A percentile compares a stretch with the other conserved stretches of the same genome.
Conservation (phyloP, 2,329 filamentous ascomycete genomes). For the Fusarium denticulatum region DNA sequence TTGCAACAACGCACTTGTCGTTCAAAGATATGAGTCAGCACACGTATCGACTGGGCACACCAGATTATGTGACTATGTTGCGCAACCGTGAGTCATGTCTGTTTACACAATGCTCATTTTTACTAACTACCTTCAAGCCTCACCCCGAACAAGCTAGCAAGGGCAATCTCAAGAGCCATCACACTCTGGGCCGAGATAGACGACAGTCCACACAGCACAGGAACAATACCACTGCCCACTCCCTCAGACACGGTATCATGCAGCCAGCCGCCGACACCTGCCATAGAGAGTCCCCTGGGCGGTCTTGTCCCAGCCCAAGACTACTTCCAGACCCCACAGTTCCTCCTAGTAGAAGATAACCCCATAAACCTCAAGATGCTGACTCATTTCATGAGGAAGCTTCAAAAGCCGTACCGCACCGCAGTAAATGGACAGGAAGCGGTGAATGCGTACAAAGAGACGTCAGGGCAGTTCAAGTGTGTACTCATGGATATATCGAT, state of each 20-base stretch:
- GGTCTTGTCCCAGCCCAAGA: not conserved
- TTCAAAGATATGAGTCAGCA: slow-evolving; percentile 32
- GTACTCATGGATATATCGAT: slow-evolving; percentile 13
- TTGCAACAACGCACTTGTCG: slow-evolving; percentile 44
- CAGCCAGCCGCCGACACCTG: not conserved
- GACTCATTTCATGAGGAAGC: slow-evolving; percentile 47
- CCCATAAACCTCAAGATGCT: slow-evolving; percentile 50
- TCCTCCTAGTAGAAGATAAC: slow-evolving; percentile 54
- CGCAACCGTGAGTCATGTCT: slow-evolving; percentile 47
- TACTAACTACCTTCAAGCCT: slow-evolving; percentile 32
- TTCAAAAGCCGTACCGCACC: slow-evolving; percentile 38
- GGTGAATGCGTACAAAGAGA: slow-evolving; percentile 36
- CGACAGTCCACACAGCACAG: not conserved
- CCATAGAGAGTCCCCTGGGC: not conserved
- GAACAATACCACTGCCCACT: not conserved
- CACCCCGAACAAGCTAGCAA: slow-evolving; percentile 49
- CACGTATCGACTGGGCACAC: slow-evolving; percentile 13
- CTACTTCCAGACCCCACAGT: not conserved
- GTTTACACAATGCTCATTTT: not conserved
- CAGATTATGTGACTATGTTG: slow-evolving; percentile 48
- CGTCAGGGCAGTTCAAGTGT: not conserved
- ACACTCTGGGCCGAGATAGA: not conserved
- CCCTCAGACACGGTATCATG: not conserved
- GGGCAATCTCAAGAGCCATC: slow-evolving; percentile 19
- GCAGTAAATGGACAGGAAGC: slow-evolving; percentile 49